Evolutionary conservation across 305 asterid genomes (phyloP), one percentile per base, ranked within the genome.

Genomic region (Nicotiana rustica): DNA sequence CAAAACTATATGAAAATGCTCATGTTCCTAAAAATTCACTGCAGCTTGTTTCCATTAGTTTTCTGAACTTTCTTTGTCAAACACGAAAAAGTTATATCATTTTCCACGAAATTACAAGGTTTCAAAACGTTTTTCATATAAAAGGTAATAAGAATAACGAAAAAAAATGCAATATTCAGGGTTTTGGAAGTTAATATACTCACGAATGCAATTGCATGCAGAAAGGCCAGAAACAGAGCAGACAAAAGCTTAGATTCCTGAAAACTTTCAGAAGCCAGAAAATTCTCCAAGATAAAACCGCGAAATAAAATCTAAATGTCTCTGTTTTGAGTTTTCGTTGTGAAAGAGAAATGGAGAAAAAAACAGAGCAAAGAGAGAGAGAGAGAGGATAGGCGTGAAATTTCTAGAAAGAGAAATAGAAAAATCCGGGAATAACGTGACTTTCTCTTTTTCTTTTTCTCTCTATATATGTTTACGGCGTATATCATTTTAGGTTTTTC

Each of bases 131-230:
- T 38, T 69, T 67, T 5, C 60, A 52, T 60, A 44, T 0, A 18
- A 44, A 70, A 19, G 1, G 3, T n/a, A 41, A n/a, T 13, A 71
- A 1, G 18, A 25, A 49, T 52, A 3, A 49, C 1, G 21, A 10
- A 6, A 25, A 25, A 25, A 13, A 64, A 9, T 36, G 38, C 17
- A 36, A 68, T n/a, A 36, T 7, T 41, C 77, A 5, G 78, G 12
- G 19, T 19, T 35, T 44, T 10, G 13, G 0, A 41, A 8, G 49
- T 41, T 8, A 52, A 52, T 52, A 15, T 29, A 75, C 65, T 75
- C 15, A 75, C 79, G 25, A 75, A 75, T 75, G 61, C 25, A 49
- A 75, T 49, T 52, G 79, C 47, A 49, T 70, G 55, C 36, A 12
- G 60, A 44, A 70, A 44, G 60, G 38, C 60, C 60, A 5, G 19